Base-by-base conservation (phyloP, 305 asterid species). In the Fraxinus sp. region DNA sequence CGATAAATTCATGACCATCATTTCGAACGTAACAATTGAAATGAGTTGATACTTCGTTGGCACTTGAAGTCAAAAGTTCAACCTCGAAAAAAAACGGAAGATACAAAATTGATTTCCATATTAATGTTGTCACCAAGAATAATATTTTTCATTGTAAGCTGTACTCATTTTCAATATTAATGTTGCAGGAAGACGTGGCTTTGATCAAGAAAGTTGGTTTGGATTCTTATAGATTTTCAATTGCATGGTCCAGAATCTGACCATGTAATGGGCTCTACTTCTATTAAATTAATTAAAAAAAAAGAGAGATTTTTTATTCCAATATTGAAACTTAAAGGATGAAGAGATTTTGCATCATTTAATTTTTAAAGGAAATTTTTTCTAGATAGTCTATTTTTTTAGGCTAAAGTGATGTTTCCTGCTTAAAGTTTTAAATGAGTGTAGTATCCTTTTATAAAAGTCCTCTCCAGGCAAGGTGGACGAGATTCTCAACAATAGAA, bases 221-320 rank as follows among this genome's bases (percentile, higher is more conserved):
- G 64, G 8, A 55, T 4, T 55, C 86, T n/a, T 84, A 74, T 30
- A 84, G 81, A 49, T 84, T 84, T 57, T 84, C 86, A 4, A 80
- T 84, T 26, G 76, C 86, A 46, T 84, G 86, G 86, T 10, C 84
- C 0, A 74, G 86, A 80, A 26, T 84, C 7, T 30, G 74, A 44
- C 86, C 86, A 1, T 41, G 86, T 83, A 59, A 0, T 44, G 55
- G 16, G 2, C 55, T 44, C 16, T 44, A 44, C 55, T 3, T 44
- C 55, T 10, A 44, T 13, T 11, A 44, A 44, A 44, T 44, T 44
- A 44, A 44, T 44, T 44, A 2, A 4, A 44, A 44, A 44, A 11
- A 44, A n/a, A n/a, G n/a, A 22, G n/a, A 44, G 4, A 10, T 10
- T 44, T 44, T 44, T 41, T 39, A 35, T 35, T 35, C 6, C 37